Evolutionary conservation across 495 filamentous ascomycete species (phyloP).

Genomic region (Collariella sp.): DNA sequence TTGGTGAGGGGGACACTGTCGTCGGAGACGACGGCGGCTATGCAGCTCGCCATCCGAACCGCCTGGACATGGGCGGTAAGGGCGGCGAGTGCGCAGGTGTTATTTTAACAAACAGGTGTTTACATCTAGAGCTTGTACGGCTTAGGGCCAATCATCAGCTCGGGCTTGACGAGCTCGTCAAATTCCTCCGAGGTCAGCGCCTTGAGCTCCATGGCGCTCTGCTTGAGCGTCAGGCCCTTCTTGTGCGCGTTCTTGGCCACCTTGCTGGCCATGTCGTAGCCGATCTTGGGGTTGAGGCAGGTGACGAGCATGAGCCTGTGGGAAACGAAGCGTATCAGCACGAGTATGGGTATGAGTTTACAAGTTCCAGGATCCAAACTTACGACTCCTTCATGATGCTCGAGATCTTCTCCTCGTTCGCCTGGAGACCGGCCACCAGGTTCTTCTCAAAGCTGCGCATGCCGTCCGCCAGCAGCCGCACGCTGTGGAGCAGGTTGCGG

Average conservation of each 20-base stretch:
- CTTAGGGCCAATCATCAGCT: constrained; percentile 90
- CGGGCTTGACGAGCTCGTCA: constrained; percentile 81
- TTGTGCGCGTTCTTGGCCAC: constrained; percentile 99
- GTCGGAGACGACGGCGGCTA: neutral
- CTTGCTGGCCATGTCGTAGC: constrained; percentile 96
- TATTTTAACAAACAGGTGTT: neutral
- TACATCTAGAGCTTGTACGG: constrained; percentile 36
- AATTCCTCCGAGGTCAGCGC: constrained; percentile 88
- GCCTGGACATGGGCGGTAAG: neutral
- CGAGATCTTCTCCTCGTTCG: constrained; percentile 84
- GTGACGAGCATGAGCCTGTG: constrained; percentile 92
- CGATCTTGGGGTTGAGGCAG: constrained; percentile 96
- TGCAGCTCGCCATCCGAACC: neutral
- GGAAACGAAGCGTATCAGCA: neutral
- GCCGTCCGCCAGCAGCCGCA: constrained; percentile 76
- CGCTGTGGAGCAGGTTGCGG: constrained; percentile 85
- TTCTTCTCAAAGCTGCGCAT: constrained; percentile 94
- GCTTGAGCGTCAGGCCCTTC: constrained; percentile 88
- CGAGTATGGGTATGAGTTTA: constrained; percentile 8
- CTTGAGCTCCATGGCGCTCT: constrained; percentile 88
- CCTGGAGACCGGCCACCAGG: constrained; percentile 78
- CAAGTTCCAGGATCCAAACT: constrained; percentile 20
- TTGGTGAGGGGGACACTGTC: neutral
- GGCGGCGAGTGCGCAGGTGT: neutral
- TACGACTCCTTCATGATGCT: constrained; percentile 78